Conservation (phyloP, 139 green algal species). For the Volvox africanus region DNA sequence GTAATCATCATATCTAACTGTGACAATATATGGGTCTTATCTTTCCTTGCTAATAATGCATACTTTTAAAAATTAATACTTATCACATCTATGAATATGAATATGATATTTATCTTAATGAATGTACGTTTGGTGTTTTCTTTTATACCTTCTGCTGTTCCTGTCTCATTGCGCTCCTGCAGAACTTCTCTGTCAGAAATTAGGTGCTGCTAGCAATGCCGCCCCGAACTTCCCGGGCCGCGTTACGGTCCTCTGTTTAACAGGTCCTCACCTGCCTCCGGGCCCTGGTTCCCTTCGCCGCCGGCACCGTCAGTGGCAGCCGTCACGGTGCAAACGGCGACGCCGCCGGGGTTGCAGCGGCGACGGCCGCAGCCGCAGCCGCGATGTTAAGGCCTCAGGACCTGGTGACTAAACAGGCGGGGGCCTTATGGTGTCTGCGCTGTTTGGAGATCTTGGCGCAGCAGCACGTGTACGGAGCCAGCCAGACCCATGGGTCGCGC, state of each 20-base stretch:
- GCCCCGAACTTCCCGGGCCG: too few species aligned
- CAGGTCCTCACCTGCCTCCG: neutral
- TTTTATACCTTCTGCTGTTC: too few species aligned
- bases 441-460: slow-evolving; percentile 28
- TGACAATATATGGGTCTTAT: too few species aligned
- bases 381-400: neutral
- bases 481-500: slow-evolving; percentile 5
- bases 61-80: too few species aligned
- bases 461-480: slow-evolving; percentile 41
- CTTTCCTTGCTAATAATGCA: too few species aligned
- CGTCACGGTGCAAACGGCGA: neutral
- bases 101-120: too few species aligned
- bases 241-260: neutral
- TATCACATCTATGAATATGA: too few species aligned
- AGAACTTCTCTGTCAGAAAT: too few species aligned
- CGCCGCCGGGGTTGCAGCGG: neutral
- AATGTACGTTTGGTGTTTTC: too few species aligned
- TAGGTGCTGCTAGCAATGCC: too few species aligned
- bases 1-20: too few species aligned
- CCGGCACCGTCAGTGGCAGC: neutral
- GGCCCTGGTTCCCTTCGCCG: neutral
- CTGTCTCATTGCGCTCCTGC: too few species aligned
- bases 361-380: neutral
- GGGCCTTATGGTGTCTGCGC: neutral
- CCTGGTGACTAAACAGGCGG: neutral